Percentiles rank a stretch among this genome's conserved stretches.
These are phyloP conservation scores for Solanum phureja DNA, from an alignment of 257 asterid genomes.

Conservation along the genomic window DNA sequence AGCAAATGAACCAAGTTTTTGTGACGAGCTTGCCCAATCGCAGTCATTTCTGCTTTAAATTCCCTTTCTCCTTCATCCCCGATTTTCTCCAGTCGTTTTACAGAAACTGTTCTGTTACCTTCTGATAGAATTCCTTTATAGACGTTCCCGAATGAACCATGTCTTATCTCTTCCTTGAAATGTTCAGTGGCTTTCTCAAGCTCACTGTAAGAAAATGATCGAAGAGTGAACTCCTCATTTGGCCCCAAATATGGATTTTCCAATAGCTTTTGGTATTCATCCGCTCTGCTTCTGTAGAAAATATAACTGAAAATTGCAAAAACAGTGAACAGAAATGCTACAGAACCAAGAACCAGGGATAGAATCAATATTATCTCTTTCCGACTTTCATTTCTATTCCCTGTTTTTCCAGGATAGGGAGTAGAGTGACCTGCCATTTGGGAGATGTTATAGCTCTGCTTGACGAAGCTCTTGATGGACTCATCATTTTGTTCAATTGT, in stretches of 20 bases:
- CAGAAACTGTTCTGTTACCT: conserved; percentile 18
- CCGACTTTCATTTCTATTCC: background rate
- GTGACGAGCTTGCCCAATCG: conserved; percentile 39
- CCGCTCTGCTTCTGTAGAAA: background rate
- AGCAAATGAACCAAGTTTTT: conserved; percentile 33
- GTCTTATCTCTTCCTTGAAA: conserved; percentile 32
- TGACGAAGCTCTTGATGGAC: conserved; percentile 15
- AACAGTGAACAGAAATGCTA: conserved; percentile 1
- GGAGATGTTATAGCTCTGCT: background rate
- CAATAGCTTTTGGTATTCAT: background rate
- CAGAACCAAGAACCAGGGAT: conserved; percentile 2
- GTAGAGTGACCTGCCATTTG: background rate
- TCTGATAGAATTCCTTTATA: conserved; percentile 26
- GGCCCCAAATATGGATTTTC: background rate
- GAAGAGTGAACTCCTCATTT: conserved; percentile 20
- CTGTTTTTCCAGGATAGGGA: background rate
- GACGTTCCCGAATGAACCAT: conserved; percentile 33
- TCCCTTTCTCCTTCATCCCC: conserved; percentile 27
- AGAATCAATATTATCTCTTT: background rate
- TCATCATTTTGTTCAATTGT: background rate
- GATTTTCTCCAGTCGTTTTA: conserved; percentile 33
- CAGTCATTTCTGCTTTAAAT: conserved; percentile 39
- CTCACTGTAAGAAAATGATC: conserved; percentile 20
- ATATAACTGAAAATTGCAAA: background rate
- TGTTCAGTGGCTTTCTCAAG: conserved; percentile 26